These are phyloP conservation scores for Phytophthora rubi DNA, from an alignment of 352 stramenopile species.

Conservation along the genomic window DNA sequence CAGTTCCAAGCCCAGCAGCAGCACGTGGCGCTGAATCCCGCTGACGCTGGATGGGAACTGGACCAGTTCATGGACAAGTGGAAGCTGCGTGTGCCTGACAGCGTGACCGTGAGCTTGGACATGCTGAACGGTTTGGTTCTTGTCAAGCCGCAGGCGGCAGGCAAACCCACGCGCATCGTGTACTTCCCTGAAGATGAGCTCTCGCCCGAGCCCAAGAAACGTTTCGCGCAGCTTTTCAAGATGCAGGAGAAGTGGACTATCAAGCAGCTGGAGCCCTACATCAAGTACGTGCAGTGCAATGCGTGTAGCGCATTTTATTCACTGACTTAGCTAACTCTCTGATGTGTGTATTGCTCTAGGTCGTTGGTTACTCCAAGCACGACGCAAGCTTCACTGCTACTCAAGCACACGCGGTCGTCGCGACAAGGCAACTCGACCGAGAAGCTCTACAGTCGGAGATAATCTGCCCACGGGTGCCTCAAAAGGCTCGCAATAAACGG, in stretches of 20 bases:
- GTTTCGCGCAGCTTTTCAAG: slow-evolving; percentile 81
- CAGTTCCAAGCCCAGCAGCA: slow-evolving; percentile 46
- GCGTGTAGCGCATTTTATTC: background rate
- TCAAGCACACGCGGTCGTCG: slow-evolving; percentile 83
- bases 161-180: slow-evolving; percentile 53
- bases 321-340: slow-evolving; percentile 2
- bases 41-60: slow-evolving; percentile 54
- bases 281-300: slow-evolving; percentile 55
- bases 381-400: slow-evolving; percentile 78
- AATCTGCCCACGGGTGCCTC: slow-evolving; percentile 3
- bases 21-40: slow-evolving; percentile 29
- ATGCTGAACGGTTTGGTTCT: slow-evolving; percentile 77
- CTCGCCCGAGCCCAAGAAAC: slow-evolving; percentile 73
- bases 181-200: slow-evolving; percentile 76
- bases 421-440: slow-evolving; percentile 77
- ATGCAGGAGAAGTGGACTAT: slow-evolving; percentile 88
- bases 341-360: slow-evolving; percentile 29
- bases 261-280: slow-evolving; percentile 80
- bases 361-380: slow-evolving; percentile 65
- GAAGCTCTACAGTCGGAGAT: slow-evolving; percentile 79
- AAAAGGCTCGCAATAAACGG: background rate
- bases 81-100: slow-evolving; percentile 75
- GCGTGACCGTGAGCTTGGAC: slow-evolving; percentile 59
- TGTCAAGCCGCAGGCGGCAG: slow-evolving; percentile 45
- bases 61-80: slow-evolving; percentile 86